phyloP scores from a whole-genome alignment of 441 rosid genomes.

The Erysimum pusillum region DNA sequence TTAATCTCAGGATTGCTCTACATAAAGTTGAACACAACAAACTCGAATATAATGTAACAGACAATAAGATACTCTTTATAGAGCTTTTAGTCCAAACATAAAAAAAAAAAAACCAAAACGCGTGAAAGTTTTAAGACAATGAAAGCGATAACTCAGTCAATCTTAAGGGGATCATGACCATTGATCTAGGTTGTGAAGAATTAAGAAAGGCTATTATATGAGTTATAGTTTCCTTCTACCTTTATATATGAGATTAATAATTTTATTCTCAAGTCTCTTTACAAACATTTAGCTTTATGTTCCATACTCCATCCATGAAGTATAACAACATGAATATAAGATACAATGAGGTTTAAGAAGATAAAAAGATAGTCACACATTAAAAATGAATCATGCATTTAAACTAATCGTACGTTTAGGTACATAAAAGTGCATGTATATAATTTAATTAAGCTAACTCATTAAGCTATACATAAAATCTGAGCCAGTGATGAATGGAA shows the following conservation, averaged over 20 bases:
- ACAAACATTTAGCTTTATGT: not conserved
- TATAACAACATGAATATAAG: conserved; percentile 5
- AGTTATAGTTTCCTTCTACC: too few species aligned
- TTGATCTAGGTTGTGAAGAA: not conserved
- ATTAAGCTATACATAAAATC: not conserved
- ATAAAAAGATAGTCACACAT: not conserved
- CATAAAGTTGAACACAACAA: not conserved
- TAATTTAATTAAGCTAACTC: too few species aligned
- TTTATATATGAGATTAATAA: too few species aligned
- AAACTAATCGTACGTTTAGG: not conserved
- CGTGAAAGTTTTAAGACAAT: too few species aligned
- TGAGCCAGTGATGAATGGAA: not conserved
- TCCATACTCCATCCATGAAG: not conserved
- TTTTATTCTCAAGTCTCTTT: not conserved
- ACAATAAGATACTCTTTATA: not conserved
- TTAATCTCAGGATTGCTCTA: not conserved
- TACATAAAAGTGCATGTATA: not conserved
- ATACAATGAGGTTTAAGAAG: not conserved
- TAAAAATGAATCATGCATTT: not conserved
- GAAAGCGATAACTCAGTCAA: not conserved
- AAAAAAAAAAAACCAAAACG: too few species aligned
- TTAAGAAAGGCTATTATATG: too few species aligned
- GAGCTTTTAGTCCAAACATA: not conserved
- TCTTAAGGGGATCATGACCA: not conserved
- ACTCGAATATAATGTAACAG: not conserved